Evolutionary conservation across 2,329 filamentous ascomycete genomes (phyloP).

Genomic region (Aotearoamyces nothofagi): DNA sequence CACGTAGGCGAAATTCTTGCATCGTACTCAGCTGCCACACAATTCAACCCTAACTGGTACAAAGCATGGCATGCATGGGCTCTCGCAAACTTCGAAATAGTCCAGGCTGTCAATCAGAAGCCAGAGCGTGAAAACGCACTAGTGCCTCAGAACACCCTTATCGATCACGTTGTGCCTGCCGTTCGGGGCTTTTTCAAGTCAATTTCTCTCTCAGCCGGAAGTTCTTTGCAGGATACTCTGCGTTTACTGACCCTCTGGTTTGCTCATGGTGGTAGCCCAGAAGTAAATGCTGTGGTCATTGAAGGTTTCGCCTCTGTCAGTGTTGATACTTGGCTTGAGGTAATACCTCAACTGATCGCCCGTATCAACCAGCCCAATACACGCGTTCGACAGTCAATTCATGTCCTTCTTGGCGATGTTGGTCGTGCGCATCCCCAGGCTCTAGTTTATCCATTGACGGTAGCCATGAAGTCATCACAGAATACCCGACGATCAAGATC

Average conservation of each 20-base stretch:
- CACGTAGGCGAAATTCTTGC: slow-evolving; percentile 76
- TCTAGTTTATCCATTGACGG: slow-evolving; percentile 89
- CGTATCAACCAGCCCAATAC: slow-evolving; percentile 92
- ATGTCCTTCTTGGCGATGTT: slow-evolving; percentile 82
- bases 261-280: slow-evolving; percentile 71
- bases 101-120: slow-evolving; percentile 50
- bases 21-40: slow-evolving; percentile 85
- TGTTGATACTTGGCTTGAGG: slow-evolving; percentile 96
- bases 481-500: slow-evolving; percentile 73
- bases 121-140: slow-evolving; percentile 15
- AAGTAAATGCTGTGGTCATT: slow-evolving; percentile 77
- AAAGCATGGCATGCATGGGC: slow-evolving; percentile 99
- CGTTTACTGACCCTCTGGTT: slow-evolving; percentile 93
- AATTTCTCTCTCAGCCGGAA: slow-evolving; percentile 79
- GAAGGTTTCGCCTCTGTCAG: slow-evolving; percentile 87
- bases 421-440: slow-evolving; percentile 92
- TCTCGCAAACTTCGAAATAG: slow-evolving; percentile 94
- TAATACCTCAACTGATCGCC: slow-evolving; percentile 93
- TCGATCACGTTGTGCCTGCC: slow-evolving; percentile 85
- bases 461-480: slow-evolving; percentile 89
- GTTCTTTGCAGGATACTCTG: slow-evolving; percentile 89
- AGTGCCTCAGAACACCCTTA: slow-evolving; percentile 51
- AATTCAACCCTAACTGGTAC: slow-evolving; percentile 91
- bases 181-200: slow-evolving; percentile 96
- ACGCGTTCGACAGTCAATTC: slow-evolving; percentile 77